Base-by-base conservation (phyloP, 768 basidiomycete genomes). In the Candolleomyces aberdarensis region DNA sequence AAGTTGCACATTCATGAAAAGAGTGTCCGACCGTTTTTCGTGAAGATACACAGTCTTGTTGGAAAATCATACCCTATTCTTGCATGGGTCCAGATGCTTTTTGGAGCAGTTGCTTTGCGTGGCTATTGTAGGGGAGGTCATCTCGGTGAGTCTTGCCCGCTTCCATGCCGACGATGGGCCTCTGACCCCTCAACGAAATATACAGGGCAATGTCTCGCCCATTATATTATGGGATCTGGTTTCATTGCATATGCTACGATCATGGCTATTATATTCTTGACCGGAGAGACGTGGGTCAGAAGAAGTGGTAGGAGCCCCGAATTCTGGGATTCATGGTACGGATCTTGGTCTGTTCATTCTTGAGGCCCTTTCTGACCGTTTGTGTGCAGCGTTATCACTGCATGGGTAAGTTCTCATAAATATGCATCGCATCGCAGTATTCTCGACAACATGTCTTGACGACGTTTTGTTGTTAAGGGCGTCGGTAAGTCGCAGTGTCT, bases 1-100 rank as follows among this genome's bases (percentile, higher is more conserved):
- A 97, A 96, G 74, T 76, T 96, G 7, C 96, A 97, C 71, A 87
- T 97, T 29, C 82, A 95, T 63, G 92, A 96, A 73, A 79, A 80
- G 61, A 84, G 86, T 1, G 63, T 88, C 10, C 81, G 95, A 44
- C 89, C 89, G 1, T 89, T 80, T 68, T 86, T 87, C 0, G 90
- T 93, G 4, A 71, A 75, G 3, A 75, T 76, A 0, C 95, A 96
- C 65, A 88, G 91, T 0, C 66, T 91, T n/a, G 74, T 97, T 15
- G 95, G 95, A 14, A 95, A 90, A 70, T 63, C 78, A 10, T 97
- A 91, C 70, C 94, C 95, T 0, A 75, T 96, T 58, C 67, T 96
- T 9, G 95, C 88, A 7, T 96, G 95, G 95, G 79, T 79, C 0
- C 95, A 97, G 71, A 91, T 93, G 80, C 73, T 97, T 9, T 92